Conservation (phyloP, 768 basidiomycete species). For the Pholiota molesta region DNA sequence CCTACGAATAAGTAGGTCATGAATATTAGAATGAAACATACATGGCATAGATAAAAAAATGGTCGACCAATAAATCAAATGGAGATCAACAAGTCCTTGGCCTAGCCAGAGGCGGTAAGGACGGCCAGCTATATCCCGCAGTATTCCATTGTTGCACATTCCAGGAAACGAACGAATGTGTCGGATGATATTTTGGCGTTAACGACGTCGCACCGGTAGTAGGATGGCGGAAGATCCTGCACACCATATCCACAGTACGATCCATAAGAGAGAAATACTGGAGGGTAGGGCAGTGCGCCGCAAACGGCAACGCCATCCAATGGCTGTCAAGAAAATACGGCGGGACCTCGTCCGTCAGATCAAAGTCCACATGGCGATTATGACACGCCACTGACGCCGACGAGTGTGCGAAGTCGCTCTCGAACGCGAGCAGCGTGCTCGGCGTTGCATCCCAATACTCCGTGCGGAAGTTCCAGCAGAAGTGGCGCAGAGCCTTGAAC, state of each 20-base stretch:
- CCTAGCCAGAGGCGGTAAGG: slow-evolving; percentile 11
- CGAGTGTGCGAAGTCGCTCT: slow-evolving; percentile 18
- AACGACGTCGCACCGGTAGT: slow-evolving; percentile 10
- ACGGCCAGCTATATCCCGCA: slow-evolving; percentile 15
- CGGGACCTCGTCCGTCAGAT: slow-evolving; percentile 18
- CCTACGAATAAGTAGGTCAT: no score
- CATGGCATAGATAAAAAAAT: background rate
- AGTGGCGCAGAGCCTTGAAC: slow-evolving; percentile 23
- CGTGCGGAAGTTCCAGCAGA: slow-evolving; percentile 32
- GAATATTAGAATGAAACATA: background rate
- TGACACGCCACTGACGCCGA: background rate
- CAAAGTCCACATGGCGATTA: background rate
- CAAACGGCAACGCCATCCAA: slow-evolving; percentile 27
- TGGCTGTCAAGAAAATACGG: slow-evolving; percentile 28
- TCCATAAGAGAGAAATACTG: slow-evolving; percentile 27
- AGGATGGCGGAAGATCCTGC: slow-evolving; percentile 16
- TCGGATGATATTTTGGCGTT: slow-evolving; percentile 22
- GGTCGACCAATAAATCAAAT: background rate
- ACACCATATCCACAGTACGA: slow-evolving; percentile 26
- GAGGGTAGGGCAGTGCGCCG: slow-evolving; percentile 23
- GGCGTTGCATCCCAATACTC: slow-evolving; percentile 29
- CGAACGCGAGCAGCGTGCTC: slow-evolving; percentile 22
- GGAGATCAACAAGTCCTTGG: background rate
- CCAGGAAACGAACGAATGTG: slow-evolving; percentile 18
- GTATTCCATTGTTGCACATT: slow-evolving; percentile 24